A percentile compares a stretch with the other conserved stretches of the same genome.
phyloP scores from a whole-genome alignment of 306 rosid species.

The Castanea mollissima region DNA sequence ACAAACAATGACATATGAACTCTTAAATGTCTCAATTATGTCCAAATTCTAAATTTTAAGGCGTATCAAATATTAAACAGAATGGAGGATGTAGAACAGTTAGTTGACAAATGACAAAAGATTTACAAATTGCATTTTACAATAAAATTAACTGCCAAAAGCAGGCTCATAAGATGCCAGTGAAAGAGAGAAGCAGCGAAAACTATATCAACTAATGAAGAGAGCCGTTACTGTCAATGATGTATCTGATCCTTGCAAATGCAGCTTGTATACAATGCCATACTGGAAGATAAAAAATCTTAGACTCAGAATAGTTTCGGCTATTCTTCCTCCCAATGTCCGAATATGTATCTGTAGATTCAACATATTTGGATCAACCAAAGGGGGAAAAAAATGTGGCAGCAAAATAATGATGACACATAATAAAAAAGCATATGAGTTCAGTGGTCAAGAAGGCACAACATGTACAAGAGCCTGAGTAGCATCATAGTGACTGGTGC shows the following conservation, averaged over 20 bases:
- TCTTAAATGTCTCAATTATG: background rate
- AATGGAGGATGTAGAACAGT: background rate
- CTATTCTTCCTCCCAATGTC: slow-evolving; percentile 70
- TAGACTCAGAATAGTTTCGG: slow-evolving; percentile 77
- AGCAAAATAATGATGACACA: background rate
- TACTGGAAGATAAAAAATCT: slow-evolving; percentile 94
- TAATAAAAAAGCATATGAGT: background rate
- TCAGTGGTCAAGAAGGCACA: background rate
- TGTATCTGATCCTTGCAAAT: slow-evolving; percentile 54
- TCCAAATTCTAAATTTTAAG: background rate
- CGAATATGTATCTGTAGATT: slow-evolving; percentile 72
- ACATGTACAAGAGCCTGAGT: background rate
- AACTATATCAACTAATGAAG: slow-evolving; percentile 1
- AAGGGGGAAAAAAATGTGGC: background rate
- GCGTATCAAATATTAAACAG: background rate
- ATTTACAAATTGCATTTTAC: background rate
- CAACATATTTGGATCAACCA: background rate
- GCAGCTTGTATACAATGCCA: slow-evolving; percentile 86
- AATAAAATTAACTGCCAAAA: background rate
- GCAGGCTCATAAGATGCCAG: background rate
- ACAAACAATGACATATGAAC: background rate
- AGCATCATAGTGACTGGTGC: background rate
- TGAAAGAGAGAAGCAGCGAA: background rate
- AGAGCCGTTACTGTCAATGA: slow-evolving; percentile 69
- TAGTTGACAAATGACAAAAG: background rate